Percentiles rank a stretch among this genome's conserved stretches.
phyloP scores from a whole-genome alignment of 352 stramenopile species.

The Thraustochytrium sp. region DNA sequence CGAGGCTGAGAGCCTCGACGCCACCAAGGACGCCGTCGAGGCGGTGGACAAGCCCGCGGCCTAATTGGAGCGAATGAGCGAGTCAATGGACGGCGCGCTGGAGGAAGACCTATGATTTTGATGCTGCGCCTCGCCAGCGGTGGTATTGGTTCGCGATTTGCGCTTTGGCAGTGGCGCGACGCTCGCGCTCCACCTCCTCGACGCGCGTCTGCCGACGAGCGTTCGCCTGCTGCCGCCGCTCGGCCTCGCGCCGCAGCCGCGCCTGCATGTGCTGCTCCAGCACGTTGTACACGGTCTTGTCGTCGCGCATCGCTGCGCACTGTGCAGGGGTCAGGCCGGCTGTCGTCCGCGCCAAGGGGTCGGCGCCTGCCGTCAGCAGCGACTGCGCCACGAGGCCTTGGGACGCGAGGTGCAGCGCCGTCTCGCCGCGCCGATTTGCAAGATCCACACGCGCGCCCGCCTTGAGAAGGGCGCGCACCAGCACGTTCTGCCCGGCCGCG shows the following conservation, averaged over 20 bases:
- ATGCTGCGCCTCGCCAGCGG: background rate
- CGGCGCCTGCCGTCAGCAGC: background rate
- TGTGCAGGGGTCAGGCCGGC: background rate
- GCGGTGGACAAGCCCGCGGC: too few relatives aligned
- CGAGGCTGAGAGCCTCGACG: background rate
- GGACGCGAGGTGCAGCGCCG: background rate
- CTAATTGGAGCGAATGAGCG: too few relatives aligned
- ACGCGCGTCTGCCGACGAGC: background rate
- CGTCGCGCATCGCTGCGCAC: conserved; percentile 18
- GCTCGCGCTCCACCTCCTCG: background rate
- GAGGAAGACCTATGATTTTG: too few relatives aligned
- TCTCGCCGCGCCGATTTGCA: background rate
- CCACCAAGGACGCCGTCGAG: too few relatives aligned
- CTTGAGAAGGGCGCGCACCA: background rate
- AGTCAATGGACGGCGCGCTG: too few relatives aligned
- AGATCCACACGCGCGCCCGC: background rate
- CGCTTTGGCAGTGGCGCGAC: background rate
- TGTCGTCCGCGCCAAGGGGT: background rate
- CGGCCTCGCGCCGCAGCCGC: background rate
- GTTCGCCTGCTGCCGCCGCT: background rate
- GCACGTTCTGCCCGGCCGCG: background rate
- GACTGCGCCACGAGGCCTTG: background rate
- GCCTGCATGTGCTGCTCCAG: background rate
- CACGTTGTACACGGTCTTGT: background rate
- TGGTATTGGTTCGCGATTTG: background rate